Percentiles rank a stretch among this genome's conserved stretches.
Conservation (phyloP, 1,284 basidiomycete species). For the Acaromyces ingoldii region DNA sequence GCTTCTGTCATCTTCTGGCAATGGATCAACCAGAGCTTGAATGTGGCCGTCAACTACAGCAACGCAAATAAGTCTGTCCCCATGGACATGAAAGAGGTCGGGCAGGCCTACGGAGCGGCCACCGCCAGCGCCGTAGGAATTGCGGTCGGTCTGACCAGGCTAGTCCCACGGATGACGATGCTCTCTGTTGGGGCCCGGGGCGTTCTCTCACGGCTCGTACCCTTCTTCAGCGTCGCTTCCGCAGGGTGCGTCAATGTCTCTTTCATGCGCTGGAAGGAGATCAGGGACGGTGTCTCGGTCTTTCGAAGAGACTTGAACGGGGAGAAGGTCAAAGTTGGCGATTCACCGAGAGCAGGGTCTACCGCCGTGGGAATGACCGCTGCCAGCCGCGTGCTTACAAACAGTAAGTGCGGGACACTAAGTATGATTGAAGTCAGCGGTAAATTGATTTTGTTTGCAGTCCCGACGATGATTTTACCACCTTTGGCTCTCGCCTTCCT, state of each 20-base stretch:
- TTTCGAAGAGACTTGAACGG: slow-evolving; percentile 48
- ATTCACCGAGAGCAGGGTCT: slow-evolving; percentile 54
- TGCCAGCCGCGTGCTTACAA: slow-evolving; percentile 56
- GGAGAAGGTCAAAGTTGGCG: slow-evolving; percentile 52
- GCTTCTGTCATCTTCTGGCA: slow-evolving; percentile 57
- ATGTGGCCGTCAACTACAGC: slow-evolving; percentile 49
- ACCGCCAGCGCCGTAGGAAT: slow-evolving; percentile 56
- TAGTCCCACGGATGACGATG: slow-evolving; percentile 53
- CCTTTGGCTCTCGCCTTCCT: slow-evolving; percentile 56
- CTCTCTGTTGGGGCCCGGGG: slow-evolving; percentile 21
- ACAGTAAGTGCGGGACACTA: slow-evolving; percentile 52
- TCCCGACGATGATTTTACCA: slow-evolving; percentile 57
- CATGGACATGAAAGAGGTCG: slow-evolving; percentile 55
- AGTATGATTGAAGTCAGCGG: no score
- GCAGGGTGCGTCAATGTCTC: slow-evolving; percentile 45
- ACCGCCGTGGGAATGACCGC: slow-evolving; percentile 57
- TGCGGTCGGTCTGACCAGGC: slow-evolving; percentile 55
- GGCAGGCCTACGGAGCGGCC: slow-evolving; percentile 56
- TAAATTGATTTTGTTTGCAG: slow-evolving; percentile 3
- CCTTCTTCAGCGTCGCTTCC: slow-evolving; percentile 56
- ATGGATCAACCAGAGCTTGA: slow-evolving; percentile 55
- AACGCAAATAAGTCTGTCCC: slow-evolving; percentile 57
- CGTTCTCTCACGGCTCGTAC: slow-evolving; percentile 53
- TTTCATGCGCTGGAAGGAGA: slow-evolving; percentile 60
- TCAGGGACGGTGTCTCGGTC: slow-evolving; percentile 57